Evolutionary conservation across 2,329 filamentous ascomycete species (phyloP), one percentile per base, ranked within the genome.

Genomic region (Exophiala viscosa): DNA sequence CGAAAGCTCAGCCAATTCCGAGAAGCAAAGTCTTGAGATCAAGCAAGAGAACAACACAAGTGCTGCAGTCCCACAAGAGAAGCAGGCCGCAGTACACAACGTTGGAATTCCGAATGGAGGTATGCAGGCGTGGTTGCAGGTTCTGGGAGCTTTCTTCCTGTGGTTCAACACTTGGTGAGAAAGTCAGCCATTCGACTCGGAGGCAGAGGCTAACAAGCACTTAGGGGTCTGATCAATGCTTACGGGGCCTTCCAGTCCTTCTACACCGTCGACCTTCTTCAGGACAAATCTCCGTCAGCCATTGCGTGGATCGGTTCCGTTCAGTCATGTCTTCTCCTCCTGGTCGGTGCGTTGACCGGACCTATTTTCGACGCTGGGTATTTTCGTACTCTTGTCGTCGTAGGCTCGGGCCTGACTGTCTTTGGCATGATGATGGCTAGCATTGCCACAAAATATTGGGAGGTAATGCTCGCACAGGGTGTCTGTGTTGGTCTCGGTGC

Each of bases 221-320:
- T 28, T 45, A 41, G 51, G 51, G 51, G 51, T 5, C 50, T 49
- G 20, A 48, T 47, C 18, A 50, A 45, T 31, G 45, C 45, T 2
- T 54, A 50, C 45, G 89, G 86, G 17, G 85, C 86, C 1, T 87
- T 93, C 69, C 86, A 95, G 73, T 80, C 86, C 3, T 93, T 95
- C 67, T 75, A 93, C 45, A 76, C 82, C 28, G 79, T 73, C 32
- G 76, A 95, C 65, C 88, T 95, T 66, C 77, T 96, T 10, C 75
- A 75, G 14, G 71, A 74, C 20, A 85, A 90, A 65, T 81, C 74
- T 53, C 82, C 86, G 52, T 83, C 85, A 35, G 82, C 80, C 4
- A 83, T 92, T 31, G 88, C 88, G 9, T 96, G 90, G 90, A 88
- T 96, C 57, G 92, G 93, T 64, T 86, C 86, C 48, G 72, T 95